These are phyloP conservation scores for Forsythia viridissima DNA, from an alignment of 257 asterid genomes.

Conservation along the genomic window DNA sequence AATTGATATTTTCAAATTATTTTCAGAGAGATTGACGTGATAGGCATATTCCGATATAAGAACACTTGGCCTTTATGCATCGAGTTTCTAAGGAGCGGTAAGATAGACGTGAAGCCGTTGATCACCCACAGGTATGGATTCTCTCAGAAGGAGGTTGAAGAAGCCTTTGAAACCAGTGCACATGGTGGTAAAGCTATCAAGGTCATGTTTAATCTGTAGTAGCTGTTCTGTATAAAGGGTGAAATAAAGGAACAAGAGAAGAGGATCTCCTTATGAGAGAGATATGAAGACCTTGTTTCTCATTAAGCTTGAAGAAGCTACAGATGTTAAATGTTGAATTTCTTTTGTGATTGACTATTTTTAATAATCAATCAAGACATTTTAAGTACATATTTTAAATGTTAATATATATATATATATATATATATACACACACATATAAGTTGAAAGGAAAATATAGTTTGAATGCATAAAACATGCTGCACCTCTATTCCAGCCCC, in stretches of 20 bases:
- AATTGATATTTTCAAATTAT: neutral
- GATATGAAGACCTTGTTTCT: neutral
- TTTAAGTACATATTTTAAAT: too few species aligned
- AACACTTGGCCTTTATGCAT: slow-evolving; percentile 96
- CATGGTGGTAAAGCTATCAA: slow-evolving; percentile 89
- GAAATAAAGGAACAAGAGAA: neutral
- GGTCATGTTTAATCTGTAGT: slow-evolving; percentile 86
- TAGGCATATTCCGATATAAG: slow-evolving; percentile 89
- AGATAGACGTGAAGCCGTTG: slow-evolving; percentile 87
- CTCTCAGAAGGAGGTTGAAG: slow-evolving; percentile 79
- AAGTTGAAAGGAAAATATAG: too few species aligned
- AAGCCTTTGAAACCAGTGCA: slow-evolving; percentile 84
- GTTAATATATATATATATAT: too few species aligned
- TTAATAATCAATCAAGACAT: too few species aligned
- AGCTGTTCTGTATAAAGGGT: slow-evolving; percentile 3
- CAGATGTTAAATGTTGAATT: neutral
- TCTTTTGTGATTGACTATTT: neutral
- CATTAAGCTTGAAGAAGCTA: neutral
- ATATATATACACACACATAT: too few species aligned
- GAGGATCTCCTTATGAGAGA: neutral
- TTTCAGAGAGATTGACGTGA: slow-evolving; percentile 83
- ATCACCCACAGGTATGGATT: slow-evolving; percentile 88
- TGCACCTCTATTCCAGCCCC: too few species aligned
- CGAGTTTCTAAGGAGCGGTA: slow-evolving; percentile 75
- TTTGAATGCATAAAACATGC: too few species aligned